Evolutionary conservation across 2,329 filamentous ascomycete genomes (phyloP).

Genomic region (Ilyonectria robusta): DNA sequence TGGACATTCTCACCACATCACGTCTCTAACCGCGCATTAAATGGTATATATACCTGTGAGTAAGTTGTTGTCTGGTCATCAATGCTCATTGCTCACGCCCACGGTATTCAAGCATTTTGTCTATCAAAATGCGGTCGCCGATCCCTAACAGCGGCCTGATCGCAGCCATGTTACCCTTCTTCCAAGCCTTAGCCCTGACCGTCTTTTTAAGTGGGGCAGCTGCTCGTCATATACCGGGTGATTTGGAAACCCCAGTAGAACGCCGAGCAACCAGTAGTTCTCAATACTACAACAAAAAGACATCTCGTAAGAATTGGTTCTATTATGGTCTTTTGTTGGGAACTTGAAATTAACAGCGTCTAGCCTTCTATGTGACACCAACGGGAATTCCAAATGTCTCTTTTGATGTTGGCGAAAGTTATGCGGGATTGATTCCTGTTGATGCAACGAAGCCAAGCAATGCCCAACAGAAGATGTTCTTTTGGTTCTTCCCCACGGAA

Average conservation of each 20-base stretch:
- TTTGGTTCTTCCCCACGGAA: conserved; percentile 43
- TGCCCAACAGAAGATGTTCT: conserved; percentile 39
- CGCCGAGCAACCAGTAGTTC: not conserved
- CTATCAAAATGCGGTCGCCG: not conserved
- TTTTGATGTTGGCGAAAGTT: conserved; percentile 31
- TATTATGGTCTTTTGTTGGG: too few relatives aligned
- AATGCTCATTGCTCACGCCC: too few relatives aligned
- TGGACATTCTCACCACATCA: not conserved
- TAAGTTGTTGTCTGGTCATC: not conserved
- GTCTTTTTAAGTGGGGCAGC: not conserved
- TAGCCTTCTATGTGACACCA: conserved; percentile 7
- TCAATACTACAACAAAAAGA: conserved; percentile 24
- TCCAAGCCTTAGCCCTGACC: not conserved
- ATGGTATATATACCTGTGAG: not conserved
- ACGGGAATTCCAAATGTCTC: conserved; percentile 19
- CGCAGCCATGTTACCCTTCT: not conserved
- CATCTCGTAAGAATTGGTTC: not conserved
- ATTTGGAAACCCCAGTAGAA: not conserved
- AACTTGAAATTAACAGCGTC: not conserved
- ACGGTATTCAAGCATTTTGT: not conserved
- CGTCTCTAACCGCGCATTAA: not conserved
- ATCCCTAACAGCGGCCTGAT: not conserved
- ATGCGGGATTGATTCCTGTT: conserved; percentile 27
- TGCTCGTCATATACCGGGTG: not conserved
- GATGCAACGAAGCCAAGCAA: conserved; percentile 20